Percentiles rank a stretch among this genome's conserved stretches.
Evolutionary conservation across 2,329 filamentous ascomycete genomes (phyloP).

Genomic region (Ophiosphaerella korrae): DNA sequence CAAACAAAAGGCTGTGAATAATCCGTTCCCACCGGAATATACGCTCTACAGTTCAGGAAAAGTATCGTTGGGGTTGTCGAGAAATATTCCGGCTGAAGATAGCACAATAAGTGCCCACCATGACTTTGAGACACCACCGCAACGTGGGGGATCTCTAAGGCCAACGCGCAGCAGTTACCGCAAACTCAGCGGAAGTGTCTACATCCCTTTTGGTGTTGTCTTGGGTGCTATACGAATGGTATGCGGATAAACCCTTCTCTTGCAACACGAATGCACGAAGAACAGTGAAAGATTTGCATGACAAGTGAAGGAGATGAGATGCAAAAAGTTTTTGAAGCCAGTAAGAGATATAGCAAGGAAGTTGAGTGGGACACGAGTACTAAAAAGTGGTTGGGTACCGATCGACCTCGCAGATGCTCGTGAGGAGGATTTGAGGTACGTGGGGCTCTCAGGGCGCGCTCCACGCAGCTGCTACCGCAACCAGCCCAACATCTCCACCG

Average conservation of each 20-base stretch:
- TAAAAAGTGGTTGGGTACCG: too few relatives aligned
- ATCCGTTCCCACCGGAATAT: too few relatives aligned
- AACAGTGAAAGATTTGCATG: not conserved
- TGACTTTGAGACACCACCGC: not conserved
- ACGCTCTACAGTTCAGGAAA: too few relatives aligned
- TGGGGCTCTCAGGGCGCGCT: too few relatives aligned
- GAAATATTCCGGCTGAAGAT: not conserved
- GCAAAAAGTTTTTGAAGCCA: not conserved
- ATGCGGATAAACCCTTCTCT: not conserved
- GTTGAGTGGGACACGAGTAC: too few relatives aligned
- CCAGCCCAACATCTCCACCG: too few relatives aligned
- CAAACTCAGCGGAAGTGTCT: not conserved
- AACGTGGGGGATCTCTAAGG: not conserved
- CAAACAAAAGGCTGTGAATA: too few relatives aligned
- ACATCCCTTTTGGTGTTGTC: slow-evolving; percentile 1
- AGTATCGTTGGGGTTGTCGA: not conserved
- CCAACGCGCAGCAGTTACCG: not conserved
- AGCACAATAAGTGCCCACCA: not conserved
- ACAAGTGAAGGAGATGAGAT: not conserved
- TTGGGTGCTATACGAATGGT: not conserved
- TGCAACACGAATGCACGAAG: not conserved
- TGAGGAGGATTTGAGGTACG: too few relatives aligned
- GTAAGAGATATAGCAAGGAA: too few relatives aligned
- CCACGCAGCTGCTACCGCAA: too few relatives aligned
- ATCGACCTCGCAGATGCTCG: too few relatives aligned